Evolutionary conservation across 192 early-diverging fungal species (phyloP).

Genomic region (Dispira simplex): DNA sequence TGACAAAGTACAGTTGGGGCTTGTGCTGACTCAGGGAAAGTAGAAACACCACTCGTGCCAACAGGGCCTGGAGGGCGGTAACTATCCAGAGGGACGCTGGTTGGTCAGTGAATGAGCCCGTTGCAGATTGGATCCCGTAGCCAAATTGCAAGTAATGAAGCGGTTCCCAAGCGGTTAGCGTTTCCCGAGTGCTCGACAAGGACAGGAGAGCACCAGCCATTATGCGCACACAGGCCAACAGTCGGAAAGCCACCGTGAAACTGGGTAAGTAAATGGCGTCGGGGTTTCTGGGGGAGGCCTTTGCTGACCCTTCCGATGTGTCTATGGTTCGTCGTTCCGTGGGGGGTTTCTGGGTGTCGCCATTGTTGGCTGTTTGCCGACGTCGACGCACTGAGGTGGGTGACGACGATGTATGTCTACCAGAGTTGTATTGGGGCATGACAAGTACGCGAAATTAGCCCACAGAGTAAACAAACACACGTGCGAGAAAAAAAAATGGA

Average conservation of each 20-base stretch:
- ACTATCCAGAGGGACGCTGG: constrained; percentile 40
- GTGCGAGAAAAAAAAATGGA: too few species aligned
- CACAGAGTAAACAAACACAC: too few species aligned
- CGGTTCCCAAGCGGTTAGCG: constrained; percentile 96
- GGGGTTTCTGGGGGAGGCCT: too few species aligned
- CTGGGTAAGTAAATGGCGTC: constrained; percentile 12
- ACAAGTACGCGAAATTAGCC: too few species aligned
- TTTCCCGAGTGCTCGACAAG: constrained; percentile 34
- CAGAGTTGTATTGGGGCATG: too few species aligned
- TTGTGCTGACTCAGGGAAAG: constrained; percentile 20
- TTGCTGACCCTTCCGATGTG: too few species aligned
- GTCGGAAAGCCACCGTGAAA: constrained; percentile 14
- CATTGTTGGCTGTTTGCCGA: too few species aligned
- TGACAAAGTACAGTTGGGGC: constrained; percentile 49
- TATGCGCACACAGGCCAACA: constrained; percentile 16
- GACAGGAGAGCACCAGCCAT: constrained; percentile 18
- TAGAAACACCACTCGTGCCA: constrained; percentile 27
- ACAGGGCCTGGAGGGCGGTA: constrained; percentile 36
- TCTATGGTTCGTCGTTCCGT: too few species aligned
- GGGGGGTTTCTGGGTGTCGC: too few species aligned
- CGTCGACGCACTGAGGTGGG: too few species aligned
- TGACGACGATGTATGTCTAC: too few species aligned
- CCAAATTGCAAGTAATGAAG: constrained; percentile 77
- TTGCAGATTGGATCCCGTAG: constrained; percentile 61
- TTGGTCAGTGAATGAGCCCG: too few species aligned